These are phyloP conservation scores for Candida namnaoensis DNA, from an alignment of 805 yeast species.

Conservation along the genomic window DNA sequence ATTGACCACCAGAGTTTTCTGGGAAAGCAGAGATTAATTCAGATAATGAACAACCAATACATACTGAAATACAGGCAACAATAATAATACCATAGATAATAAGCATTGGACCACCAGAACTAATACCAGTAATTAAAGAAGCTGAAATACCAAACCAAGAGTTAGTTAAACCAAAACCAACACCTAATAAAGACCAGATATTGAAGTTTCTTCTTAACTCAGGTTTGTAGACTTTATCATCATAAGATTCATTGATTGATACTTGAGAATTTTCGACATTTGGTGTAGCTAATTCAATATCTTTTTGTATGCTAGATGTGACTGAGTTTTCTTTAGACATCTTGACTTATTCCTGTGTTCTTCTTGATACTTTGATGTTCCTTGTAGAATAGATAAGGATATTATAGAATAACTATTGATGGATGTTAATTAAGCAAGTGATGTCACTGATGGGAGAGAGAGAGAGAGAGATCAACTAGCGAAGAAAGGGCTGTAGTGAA, in stretches of 20 bases:
- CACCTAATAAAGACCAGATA: slow-evolving; percentile 42
- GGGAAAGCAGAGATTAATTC: slow-evolving; percentile 47
- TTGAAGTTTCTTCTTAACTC: slow-evolving; percentile 24
- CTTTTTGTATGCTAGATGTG: neutral
- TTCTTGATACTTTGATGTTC: too few species aligned
- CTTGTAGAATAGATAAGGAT: too few species aligned
- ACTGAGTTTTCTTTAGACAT: too few species aligned
- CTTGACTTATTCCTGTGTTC: too few species aligned
- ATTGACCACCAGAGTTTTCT: slow-evolving; percentile 47
- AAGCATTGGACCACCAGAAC: slow-evolving; percentile 50
- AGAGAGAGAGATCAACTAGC: too few species aligned
- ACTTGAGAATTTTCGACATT: neutral
- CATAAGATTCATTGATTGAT: neutral
- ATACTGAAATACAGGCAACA: slow-evolving; percentile 34
- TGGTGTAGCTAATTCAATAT: too few species aligned
- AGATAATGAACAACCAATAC: slow-evolving; percentile 40
- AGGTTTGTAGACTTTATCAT: slow-evolving; percentile 1
- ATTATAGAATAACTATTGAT: too few species aligned
- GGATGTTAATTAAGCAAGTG: too few species aligned
- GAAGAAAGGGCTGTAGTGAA: too few species aligned
- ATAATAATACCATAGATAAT: slow-evolving; percentile 49
- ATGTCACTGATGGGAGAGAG: too few species aligned
- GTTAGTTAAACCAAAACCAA: slow-evolving; percentile 52
- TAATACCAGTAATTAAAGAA: slow-evolving; percentile 43
- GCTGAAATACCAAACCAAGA: slow-evolving; percentile 58